A percentile compares a stretch with the other conserved stretches of the same genome.
These are phyloP conservation scores for Lodderomyces elongisporus DNA, from an alignment of 1,139 yeast genomes.

Conservation along the genomic window DNA sequence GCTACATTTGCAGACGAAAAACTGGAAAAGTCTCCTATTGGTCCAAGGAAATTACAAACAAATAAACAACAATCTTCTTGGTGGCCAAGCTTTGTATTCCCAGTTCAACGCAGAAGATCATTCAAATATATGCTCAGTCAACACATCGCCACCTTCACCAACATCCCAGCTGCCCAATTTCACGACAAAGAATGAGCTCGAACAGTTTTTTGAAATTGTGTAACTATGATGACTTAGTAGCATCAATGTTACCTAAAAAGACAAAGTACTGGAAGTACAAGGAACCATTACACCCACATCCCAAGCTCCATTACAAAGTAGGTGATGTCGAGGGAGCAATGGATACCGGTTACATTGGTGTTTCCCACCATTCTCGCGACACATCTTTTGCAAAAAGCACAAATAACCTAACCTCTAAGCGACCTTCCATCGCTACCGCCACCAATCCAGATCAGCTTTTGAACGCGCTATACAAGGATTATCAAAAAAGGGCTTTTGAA, in stretches of 20 bases:
- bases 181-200: constrained; percentile 19
- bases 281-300: constrained; percentile 19
- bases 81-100: constrained; percentile 24
- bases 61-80: too few relatives aligned
- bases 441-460: too few relatives aligned
- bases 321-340: not conserved
- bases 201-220: constrained; percentile 20
- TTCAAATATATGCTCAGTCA: constrained; percentile 27
- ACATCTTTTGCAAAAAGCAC: not conserved
- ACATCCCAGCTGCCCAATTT: constrained; percentile 20
- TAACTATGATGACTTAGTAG: constrained; percentile 22
- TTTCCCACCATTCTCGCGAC: too few relatives aligned
- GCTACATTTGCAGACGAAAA: too few relatives aligned
- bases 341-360: not conserved
- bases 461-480: constrained; percentile 22
- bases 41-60: too few relatives aligned
- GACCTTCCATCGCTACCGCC: constrained; percentile 6
- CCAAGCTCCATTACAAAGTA: constrained; percentile 12
- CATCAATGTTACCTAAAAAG: constrained; percentile 26
- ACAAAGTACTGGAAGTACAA: constrained; percentile 25
- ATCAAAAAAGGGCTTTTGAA: constrained; percentile 26
- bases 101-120: constrained; percentile 33
- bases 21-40: too few relatives aligned
- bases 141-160: constrained; percentile 12
- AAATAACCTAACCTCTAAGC: constrained; percentile 2